Base-by-base conservation (phyloP, 768 basidiomycete genomes). In the Podaxis pistillaris region DNA sequence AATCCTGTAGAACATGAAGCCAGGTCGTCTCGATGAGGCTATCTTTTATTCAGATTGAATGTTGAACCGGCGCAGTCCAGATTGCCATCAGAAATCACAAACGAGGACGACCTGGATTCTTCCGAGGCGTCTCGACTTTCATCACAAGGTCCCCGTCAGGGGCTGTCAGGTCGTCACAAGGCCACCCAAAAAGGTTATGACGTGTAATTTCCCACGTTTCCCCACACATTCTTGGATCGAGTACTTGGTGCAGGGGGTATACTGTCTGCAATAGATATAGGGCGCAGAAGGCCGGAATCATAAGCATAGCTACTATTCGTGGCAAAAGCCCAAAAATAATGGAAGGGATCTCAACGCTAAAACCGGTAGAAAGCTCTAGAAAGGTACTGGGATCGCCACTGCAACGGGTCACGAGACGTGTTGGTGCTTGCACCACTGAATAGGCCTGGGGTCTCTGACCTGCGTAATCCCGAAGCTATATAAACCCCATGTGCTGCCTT, bases 401-500 rank as follows among this genome's bases (percentile, higher is more conserved):
- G 28, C n/a, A 40, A 38, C 13, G n/a, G 19, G 60, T 62, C 60
- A 62, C 60, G 60, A 62, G 60, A 62, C 44, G 15, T 41, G 37
- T 33, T 46, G 49, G 58, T 22, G 57, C 46, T 22, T 46, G 19
- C 24, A 51, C 19, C 24, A 60, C 49, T 44, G 33, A 46, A 41
- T 57, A 2, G 41, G 38, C 28, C 13, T 19, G 7, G 51, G 55
- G 38, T 19, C 58, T 44, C 30, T 46, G 33, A 30, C 53, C 58
- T 36, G 52, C 60, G 38, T 46, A 46, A 46, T 46, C 44, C 44
- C 44, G 44, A 46, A 17, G 38, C 12, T 71, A 72, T 71, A 69
- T 70, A 73, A 70, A 66, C 59, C 70, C 62, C 44, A 46, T 19
- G 44, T 19, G 44, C 36, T 63, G 36, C 50, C 46, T 51, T 63